A percentile compares a stretch with the other conserved stretches of the same genome.
Evolutionary conservation across 2,329 filamentous ascomycete species (phyloP).

Genomic region (Sclerotinia trifoliorum): DNA sequence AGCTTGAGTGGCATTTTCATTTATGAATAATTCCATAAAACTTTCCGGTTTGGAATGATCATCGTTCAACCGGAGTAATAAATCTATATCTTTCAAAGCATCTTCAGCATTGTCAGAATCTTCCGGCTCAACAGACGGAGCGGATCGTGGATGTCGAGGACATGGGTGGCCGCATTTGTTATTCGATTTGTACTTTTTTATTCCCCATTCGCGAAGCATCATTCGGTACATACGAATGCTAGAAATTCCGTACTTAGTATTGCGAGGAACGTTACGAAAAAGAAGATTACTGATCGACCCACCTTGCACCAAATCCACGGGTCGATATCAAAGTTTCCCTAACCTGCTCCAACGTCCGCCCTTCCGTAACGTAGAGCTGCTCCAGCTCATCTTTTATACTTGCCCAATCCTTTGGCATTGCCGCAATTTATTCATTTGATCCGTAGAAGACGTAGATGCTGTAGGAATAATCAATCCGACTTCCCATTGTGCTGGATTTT

Average conservation of each 20-base stretch:
- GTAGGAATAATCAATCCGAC: neutral
- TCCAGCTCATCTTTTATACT: conserved; percentile 27
- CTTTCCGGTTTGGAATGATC: neutral
- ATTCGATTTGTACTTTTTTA: conserved; percentile 23
- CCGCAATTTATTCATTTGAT: conserved; percentile 13
- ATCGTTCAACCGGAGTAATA: neutral
- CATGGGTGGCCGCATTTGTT: conserved; percentile 13
- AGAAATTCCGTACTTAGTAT: neutral
- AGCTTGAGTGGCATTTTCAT: neutral
- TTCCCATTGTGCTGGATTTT: conserved; percentile 10
- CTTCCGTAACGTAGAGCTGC: conserved; percentile 27
- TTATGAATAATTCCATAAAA: neutral
- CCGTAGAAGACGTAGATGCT: neutral
- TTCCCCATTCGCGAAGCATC: conserved; percentile 24
- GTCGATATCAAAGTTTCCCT: conserved; percentile 23
- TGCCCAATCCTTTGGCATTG: conserved; percentile 30
- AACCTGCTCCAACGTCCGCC: conserved; percentile 26
- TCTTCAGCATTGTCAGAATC: neutral
- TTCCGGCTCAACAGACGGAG: conserved; percentile 5
- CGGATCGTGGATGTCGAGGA: conserved; percentile 11
- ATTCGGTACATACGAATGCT: conserved; percentile 27
- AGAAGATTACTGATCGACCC: neutral
- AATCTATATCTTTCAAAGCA: neutral
- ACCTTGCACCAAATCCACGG: conserved; percentile 29
- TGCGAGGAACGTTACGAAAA: too few species aligned